A percentile compares a stretch with the other conserved stretches of the same genome.
These are phyloP conservation scores for Annona squamosa DNA, from an alignment of 164 flowering plant genomes.

Conservation along the genomic window DNA sequence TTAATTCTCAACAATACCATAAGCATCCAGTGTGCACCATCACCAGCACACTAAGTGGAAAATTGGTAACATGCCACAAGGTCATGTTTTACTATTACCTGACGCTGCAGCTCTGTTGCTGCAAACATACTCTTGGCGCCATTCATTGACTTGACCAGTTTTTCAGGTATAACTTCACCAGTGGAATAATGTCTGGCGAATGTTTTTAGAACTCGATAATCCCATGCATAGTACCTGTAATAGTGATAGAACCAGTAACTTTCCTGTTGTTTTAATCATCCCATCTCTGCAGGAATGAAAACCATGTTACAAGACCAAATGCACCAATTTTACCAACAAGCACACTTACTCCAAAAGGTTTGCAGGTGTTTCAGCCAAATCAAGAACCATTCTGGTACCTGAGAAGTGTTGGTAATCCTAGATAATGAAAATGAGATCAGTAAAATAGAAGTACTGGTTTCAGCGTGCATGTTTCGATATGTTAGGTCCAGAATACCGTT, in stretches of 20 bases:
- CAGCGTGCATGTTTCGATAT: background rate
- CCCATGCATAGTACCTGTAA: constrained; percentile 89
- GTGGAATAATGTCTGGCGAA: constrained; percentile 88
- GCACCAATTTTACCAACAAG: background rate
- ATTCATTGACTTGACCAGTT: constrained; percentile 70
- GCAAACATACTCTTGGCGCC: constrained; percentile 89
- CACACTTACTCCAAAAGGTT: constrained; percentile 90
- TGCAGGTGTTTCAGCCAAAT: constrained; percentile 92
- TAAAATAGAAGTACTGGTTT: background rate
- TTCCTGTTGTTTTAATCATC: background rate
- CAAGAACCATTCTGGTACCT: constrained; percentile 90
- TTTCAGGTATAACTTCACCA: constrained; percentile 83
- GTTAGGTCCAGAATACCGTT: constrained; percentile 47
- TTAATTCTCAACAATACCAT: background rate
- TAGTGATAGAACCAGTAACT: constrained; percentile 1
- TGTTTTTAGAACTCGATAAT: constrained; percentile 75
- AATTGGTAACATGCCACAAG: background rate
- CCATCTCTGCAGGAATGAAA: background rate
- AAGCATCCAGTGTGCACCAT: background rate
- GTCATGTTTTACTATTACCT: constrained; percentile 34
- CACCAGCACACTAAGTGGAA: background rate
- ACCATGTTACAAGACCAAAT: background rate
- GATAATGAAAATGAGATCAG: constrained; percentile 1
- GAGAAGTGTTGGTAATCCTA: constrained; percentile 98
- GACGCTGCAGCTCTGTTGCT: constrained; percentile 90